These are phyloP conservation scores for Solanum neorickii DNA, from an alignment of 257 asterid species.

Conservation along the genomic window DNA sequence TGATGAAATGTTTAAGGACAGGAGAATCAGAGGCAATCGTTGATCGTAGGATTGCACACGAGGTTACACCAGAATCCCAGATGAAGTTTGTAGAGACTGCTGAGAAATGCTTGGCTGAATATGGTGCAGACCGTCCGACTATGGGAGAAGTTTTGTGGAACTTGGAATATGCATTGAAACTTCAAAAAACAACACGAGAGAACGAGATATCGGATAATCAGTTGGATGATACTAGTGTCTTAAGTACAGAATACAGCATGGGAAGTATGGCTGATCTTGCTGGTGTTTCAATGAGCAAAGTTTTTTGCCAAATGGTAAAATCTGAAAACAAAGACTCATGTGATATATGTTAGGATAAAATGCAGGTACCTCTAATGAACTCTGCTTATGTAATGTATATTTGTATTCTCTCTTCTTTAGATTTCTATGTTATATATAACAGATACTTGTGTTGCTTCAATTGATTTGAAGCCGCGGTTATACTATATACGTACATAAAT, in stretches of 20 bases:
- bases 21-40: slow-evolving; percentile 10
- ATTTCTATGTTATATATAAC: not conserved
- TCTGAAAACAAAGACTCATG: slow-evolving; percentile 6
- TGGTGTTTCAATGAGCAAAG: slow-evolving; percentile 25
- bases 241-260: slow-evolving; percentile 11
- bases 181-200: not conserved
- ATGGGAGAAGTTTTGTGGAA: slow-evolving; percentile 40
- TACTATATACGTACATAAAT: not conserved
- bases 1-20: not conserved
- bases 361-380: not conserved
- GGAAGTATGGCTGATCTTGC: slow-evolving; percentile 21
- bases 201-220: not conserved
- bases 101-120: slow-evolving; percentile 31
- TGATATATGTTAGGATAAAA: not conserved
- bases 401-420: not conserved
- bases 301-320: slow-evolving; percentile 27
- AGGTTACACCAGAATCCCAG: slow-evolving; percentile 13
- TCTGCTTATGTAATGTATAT: not conserved
- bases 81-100: slow-evolving; percentile 17
- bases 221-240: not conserved
- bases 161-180: slow-evolving; percentile 25
- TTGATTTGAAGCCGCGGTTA: not conserved
- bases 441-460: not conserved
- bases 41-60: slow-evolving; percentile 10
- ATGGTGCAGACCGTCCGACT: slow-evolving; percentile 18